Conservation (phyloP, 352 stramenopile genomes). For the Peronospora belbahrii region DNA sequence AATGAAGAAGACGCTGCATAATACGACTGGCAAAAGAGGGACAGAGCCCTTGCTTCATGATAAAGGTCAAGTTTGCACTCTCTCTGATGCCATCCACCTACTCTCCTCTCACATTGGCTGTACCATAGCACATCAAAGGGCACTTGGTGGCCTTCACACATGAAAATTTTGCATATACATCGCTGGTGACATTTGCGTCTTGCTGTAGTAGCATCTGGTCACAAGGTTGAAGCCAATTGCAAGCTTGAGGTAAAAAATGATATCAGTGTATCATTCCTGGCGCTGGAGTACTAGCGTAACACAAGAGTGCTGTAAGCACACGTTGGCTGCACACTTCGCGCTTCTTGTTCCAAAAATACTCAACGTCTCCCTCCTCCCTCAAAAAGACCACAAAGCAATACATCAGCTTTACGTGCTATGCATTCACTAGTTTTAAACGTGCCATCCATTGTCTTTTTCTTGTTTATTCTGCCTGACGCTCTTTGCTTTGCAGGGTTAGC, state of each 20-base stretch:
- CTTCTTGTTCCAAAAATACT: background rate
- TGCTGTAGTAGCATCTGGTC: background rate
- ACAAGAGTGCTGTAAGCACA: background rate
- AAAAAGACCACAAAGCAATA: background rate
- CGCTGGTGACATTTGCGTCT: background rate
- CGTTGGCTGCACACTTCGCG: background rate
- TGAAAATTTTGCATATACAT: slow-evolving; percentile 17
- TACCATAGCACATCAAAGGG: slow-evolving; percentile 16
- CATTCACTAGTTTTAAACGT: slow-evolving; percentile 12
- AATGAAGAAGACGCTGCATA: slow-evolving; percentile 11
- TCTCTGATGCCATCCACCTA: background rate
- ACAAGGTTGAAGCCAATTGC: background rate
- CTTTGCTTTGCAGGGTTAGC: slow-evolving; percentile 6
- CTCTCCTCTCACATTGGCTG: slow-evolving; percentile 18
- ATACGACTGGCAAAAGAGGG: slow-evolving; percentile 4
- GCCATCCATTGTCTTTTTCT: slow-evolving; percentile 16
- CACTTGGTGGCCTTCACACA: slow-evolving; percentile 11
- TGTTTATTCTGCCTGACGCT: slow-evolving; percentile 13
- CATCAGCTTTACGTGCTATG: slow-evolving; percentile 2
- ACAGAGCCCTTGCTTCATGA: slow-evolving; percentile 5
- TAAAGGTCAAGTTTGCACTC: too few species aligned
- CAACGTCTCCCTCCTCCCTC: slow-evolving; percentile 4
- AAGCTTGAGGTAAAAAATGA: background rate
- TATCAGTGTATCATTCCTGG: background rate
- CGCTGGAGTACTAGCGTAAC: background rate